Evolutionary conservation across 2,329 filamentous ascomycete genomes (phyloP), one percentile per base, ranked within the genome.

Genomic region (Colletotrichum destructivum): DNA sequence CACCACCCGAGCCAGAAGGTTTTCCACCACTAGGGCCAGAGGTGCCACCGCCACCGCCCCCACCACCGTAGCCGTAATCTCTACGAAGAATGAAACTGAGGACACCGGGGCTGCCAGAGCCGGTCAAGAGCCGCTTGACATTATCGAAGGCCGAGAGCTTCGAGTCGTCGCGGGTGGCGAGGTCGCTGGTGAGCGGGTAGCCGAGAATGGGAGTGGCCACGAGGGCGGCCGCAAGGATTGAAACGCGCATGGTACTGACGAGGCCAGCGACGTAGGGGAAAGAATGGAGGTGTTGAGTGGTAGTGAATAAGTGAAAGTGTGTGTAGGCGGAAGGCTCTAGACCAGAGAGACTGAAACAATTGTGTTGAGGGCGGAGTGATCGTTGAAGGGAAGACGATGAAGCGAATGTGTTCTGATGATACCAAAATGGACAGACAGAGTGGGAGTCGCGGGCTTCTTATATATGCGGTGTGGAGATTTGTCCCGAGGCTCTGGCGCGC

Each of bases 41-140:
- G 8, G 63, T 31, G 2, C 21, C 4, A 5, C 62, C 61, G 9
- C 46, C 21, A 9, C 49, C 47, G 2, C 61, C 61, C 31, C 61
- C 49, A 3, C 55, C 55, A 13, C 49, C 62, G 23, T 31, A 55
- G 15, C 64, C 46, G 46, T 66, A 66, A 46, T 35, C 64, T 61
- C 64, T 61, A 8, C 16, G 46, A 38, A 16, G 64, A 23, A 42
- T 2, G 13, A n/a, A 42, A 3, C 13, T 23, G 7, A 4, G n/a
- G 55, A 73, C 74, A 15, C 76, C 77, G 4, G 78, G 75, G 66
- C 75, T 74, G 12, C 76, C 78, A 16, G 75, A 76, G 18, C 78
- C 79, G 5, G 77, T 75, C 5, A 85, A 78, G 38, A 85, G 79
- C 6, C 75, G 74, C 74, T 81, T 81, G 76, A 86, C 81, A 21